These are phyloP conservation scores for Psilocybe tampanensis DNA, from an alignment of 768 basidiomycete genomes.

Conservation along the genomic window DNA sequence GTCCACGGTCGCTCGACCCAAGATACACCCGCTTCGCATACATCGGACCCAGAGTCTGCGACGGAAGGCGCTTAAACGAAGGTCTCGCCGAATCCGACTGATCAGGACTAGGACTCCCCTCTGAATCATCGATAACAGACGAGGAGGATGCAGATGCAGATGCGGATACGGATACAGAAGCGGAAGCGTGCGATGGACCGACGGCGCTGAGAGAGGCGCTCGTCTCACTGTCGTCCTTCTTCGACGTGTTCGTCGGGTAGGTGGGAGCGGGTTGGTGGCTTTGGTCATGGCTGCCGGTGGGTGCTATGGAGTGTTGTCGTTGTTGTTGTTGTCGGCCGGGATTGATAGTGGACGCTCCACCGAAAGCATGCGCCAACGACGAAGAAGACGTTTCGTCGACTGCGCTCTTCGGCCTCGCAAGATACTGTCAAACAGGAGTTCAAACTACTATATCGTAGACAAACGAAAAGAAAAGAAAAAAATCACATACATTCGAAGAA, in stretches of 20 bases:
- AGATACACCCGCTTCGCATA: conserved; percentile 51
- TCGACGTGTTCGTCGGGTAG: conserved; percentile 6
- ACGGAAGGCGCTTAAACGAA: conserved; percentile 73
- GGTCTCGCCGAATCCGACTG: conserved; percentile 44
- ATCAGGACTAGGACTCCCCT: conserved; percentile 1
- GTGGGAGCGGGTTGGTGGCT: conserved; percentile 5
- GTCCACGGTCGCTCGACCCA: neutral
- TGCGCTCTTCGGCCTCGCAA: conserved; percentile 27
- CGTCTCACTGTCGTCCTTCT: conserved; percentile 14
- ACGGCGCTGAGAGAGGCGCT: conserved; percentile 15
- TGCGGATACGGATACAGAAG: too few species aligned
- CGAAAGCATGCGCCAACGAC: conserved; percentile 44
- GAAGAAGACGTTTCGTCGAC: conserved; percentile 31
- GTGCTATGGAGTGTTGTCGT: neutral
- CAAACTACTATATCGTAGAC: neutral
- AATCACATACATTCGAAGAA: conserved; percentile 5
- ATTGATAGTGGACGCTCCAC: conserved; percentile 10
- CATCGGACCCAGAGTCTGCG: conserved; percentile 68
- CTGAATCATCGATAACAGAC: conserved; percentile 31
- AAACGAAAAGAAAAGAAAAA: neutral
- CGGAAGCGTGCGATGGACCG: conserved; percentile 14
- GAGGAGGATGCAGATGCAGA: conserved; percentile 29
- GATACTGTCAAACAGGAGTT: conserved; percentile 1
- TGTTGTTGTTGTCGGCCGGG: neutral
- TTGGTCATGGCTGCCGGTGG: too few species aligned